These are phyloP conservation scores for Fusarium guadeloupense DNA, from an alignment of 2,329 filamentous ascomycete genomes.

Conservation along the genomic window DNA sequence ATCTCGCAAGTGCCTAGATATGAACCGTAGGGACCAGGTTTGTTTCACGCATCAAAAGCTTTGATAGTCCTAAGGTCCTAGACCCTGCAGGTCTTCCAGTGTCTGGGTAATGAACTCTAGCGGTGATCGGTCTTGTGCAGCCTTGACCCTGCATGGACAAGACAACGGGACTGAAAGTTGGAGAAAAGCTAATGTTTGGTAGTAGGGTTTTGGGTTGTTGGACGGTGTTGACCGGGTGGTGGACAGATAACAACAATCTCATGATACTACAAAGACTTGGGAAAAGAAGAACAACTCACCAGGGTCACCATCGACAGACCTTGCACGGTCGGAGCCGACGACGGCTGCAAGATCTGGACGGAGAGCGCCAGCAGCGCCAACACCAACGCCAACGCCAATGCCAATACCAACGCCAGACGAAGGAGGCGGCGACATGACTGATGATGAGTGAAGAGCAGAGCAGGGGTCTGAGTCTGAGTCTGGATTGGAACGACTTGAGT, in stretches of 20 bases:
- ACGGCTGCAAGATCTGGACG: constrained; percentile 9
- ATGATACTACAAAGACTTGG: too few species aligned
- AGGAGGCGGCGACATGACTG: constrained; percentile 23
- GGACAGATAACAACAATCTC: too few species aligned
- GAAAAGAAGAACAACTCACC: background rate
- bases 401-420: background rate
- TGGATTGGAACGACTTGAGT: constrained; percentile 20
- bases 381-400: too few species aligned
- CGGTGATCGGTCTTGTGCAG: constrained; percentile 31
- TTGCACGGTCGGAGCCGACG: constrained; percentile 32
- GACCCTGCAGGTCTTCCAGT: constrained; percentile 29
- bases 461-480: constrained; percentile 24
- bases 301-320: constrained; percentile 6
- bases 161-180: constrained; percentile 19
- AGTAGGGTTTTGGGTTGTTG: background rate
- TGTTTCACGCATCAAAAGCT: constrained; percentile 28
- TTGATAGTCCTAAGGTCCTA: constrained; percentile 26
- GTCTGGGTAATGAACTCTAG: constrained; percentile 31
- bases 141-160: constrained; percentile 31
- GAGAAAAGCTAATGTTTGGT: background rate
- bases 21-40: constrained; percentile 9
- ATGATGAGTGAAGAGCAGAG: background rate
- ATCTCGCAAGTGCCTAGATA: too few species aligned
- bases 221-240: constrained; percentile 11
- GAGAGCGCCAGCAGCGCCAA: background rate